Conservation (phyloP, 1,284 basidiomycete genomes). For the Sanghuangporus weigelae region DNA sequence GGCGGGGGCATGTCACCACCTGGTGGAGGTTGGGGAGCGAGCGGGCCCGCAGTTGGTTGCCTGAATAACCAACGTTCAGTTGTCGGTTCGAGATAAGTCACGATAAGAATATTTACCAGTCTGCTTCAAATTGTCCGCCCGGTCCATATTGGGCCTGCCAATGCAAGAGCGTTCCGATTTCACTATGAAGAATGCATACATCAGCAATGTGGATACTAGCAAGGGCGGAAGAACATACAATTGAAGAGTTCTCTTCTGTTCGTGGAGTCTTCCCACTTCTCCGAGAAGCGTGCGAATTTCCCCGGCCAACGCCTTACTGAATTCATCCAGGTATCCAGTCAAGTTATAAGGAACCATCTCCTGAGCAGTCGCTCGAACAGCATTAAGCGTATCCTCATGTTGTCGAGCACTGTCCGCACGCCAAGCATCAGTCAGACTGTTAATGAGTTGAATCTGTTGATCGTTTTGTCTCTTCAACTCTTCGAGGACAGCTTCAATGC, state of each 20-base stretch:
- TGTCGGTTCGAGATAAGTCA: not conserved
- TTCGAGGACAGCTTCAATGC: constrained; percentile 47
- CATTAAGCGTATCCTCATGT: constrained; percentile 56
- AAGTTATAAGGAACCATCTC: constrained; percentile 75
- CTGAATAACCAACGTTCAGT: constrained; percentile 26
- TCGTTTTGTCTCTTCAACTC: constrained; percentile 47
- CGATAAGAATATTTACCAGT: constrained; percentile 43
- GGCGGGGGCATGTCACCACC: constrained; percentile 25
- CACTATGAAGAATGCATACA: constrained; percentile 35
- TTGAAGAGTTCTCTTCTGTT: constrained; percentile 65
- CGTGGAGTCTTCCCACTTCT: constrained; percentile 72
- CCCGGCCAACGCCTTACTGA: constrained; percentile 71
- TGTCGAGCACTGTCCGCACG: constrained; percentile 54
- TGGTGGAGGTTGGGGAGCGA: constrained; percentile 30
- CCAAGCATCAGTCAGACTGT: constrained; percentile 39
- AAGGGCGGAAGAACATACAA: constrained; percentile 44
- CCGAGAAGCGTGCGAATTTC: constrained; percentile 72
- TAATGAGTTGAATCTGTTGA: constrained; percentile 19
- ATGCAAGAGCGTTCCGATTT: constrained; percentile 60
- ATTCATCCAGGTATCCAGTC: constrained; percentile 73
- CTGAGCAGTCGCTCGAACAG: constrained; percentile 57
- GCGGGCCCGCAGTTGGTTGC: constrained; percentile 39
- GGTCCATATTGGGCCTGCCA: constrained; percentile 68
- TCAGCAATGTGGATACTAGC: not conserved
- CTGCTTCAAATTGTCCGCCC: constrained; percentile 69